Evolutionary conservation across 805 yeast genomes (phyloP), one percentile per base, ranked within the genome.

Genomic region (Priceomyces castillae): DNA sequence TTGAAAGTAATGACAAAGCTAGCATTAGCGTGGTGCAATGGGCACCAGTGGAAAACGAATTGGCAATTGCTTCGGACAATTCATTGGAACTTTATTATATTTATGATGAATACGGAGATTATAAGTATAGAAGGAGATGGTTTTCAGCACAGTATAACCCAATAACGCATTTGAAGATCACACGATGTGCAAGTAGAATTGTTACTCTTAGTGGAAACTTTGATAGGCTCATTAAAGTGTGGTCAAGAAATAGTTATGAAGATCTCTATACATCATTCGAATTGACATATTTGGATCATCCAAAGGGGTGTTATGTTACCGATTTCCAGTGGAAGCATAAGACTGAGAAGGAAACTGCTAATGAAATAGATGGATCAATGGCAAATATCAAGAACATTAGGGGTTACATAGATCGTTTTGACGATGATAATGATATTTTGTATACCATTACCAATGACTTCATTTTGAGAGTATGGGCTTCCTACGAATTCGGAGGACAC

Each of bases 201-300:
- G 52, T 65, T 17, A 85, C 90, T 7, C 75, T 84, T 39, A 73
- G 77, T 30, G 82, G 86, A 0, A 68, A 67, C 33, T 78, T 74
- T 57, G 96, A 88, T 58, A 70, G 71, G 28, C 67, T 85, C 11
- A 81, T 87, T 22, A 88, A 87, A 56, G 70, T 88, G 2, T 90
- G 96, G 96, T 73, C 81, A 42, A 68, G 97, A 40, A 71, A 81
- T 6, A 76, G 84, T 6, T 86, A 81, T 54, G 89, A 85, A 26
- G 74, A 76, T 20, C 62, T 59, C 37, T 59, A 63, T 28, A 74
- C 80, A 31, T 73, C 82, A 5, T 89, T 88, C 58, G 94, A 85
- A 52, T 65, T 88, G 48, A 66, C 80, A 0, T 82, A 85, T 52
- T 63, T 89, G 17, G 73, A 78, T n/a, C 95, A 86, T 56, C 80